Evolutionary conservation across 2,329 filamentous ascomycete genomes (phyloP), one percentile per base, ranked within the genome.

Genomic region (Cordyceps sp.): DNA sequence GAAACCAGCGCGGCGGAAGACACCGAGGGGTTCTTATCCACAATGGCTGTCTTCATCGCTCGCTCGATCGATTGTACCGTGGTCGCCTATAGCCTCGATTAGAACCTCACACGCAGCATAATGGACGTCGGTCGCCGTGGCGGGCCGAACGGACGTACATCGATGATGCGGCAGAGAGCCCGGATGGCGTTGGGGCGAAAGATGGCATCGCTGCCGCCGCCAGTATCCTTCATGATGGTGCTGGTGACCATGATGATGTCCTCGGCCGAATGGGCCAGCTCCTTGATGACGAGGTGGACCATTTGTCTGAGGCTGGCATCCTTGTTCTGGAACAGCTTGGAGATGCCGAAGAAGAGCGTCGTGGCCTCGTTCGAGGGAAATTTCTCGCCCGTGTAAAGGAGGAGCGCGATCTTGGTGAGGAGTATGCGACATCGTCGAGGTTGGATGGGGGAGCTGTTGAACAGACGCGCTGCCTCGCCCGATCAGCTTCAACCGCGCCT

Each of bases 211-310:
- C 84, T 94, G 49, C 86, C 83, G 40, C 92, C 85, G 32, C 86
- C 85, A 10, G 88, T 94, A 56, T 98, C 90, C 66, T 98, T 98
- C 90, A 96, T 98, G 46, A 98, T 94, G 45, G 88, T 94, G 59
- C 84, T 93, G 14, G 90, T 98, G 39, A 94, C 90, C 90, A 98
- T 96, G 55, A 98, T 98, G 42, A 94, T 92, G 67, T 98, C 90
- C 63, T 96, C 85, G 36, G 90, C 90, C 17, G 85, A 93, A 56
- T 77, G 75, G 44, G 88, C 84, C 49, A 98, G 69, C 69, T 98
- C 90, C 73, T 96, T 98, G 64, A 96, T 83, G 53, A 94, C 78
- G 43, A 96, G 69, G 62, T 96, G 93, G 32, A 98, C 88, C 86
- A 96, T 94, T 66, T 98, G 90, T 49, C 90, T 84, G 53, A 98